Evolutionary conservation across 2,329 filamentous ascomycete genomes (phyloP).

Genomic region (Xylariaceae sp.): DNA sequence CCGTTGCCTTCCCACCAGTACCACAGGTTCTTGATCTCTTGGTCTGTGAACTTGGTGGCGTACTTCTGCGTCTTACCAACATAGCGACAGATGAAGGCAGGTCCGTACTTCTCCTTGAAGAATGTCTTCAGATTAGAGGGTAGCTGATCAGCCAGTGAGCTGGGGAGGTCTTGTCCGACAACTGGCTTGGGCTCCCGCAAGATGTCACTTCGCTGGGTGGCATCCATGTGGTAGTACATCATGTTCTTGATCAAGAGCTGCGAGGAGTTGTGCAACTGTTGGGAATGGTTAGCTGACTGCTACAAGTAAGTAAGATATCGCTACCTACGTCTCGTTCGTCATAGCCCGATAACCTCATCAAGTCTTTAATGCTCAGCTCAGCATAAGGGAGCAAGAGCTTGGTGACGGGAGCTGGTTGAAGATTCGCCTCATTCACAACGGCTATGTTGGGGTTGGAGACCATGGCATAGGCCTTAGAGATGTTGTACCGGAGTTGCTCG

Average conservation of each 20-base stretch:
- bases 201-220: neutral
- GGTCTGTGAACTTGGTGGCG: neutral
- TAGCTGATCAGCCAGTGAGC: neutral
- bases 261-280: neutral
- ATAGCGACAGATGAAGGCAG: conserved; percentile 1
- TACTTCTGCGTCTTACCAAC: neutral
- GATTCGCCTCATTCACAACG: neutral
- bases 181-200: neutral
- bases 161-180: neutral
- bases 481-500: neutral
- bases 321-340: neutral
- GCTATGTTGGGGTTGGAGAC: neutral
- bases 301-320: neutral
- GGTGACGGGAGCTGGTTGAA: neutral
- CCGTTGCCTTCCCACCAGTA: conserved; percentile 5
- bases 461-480: neutral
- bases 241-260: neutral
- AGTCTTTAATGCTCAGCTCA: neutral
- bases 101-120: neutral
- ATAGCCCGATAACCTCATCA: neutral
- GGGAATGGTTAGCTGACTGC: neutral
- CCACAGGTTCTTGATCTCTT: conserved; percentile 1
- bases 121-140: neutral
- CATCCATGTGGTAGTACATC: conserved; percentile 5
- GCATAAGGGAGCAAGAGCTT: neutral